phyloP scores from a whole-genome alignment of 208 protist species.

The Leishmania guyanensis region DNA sequence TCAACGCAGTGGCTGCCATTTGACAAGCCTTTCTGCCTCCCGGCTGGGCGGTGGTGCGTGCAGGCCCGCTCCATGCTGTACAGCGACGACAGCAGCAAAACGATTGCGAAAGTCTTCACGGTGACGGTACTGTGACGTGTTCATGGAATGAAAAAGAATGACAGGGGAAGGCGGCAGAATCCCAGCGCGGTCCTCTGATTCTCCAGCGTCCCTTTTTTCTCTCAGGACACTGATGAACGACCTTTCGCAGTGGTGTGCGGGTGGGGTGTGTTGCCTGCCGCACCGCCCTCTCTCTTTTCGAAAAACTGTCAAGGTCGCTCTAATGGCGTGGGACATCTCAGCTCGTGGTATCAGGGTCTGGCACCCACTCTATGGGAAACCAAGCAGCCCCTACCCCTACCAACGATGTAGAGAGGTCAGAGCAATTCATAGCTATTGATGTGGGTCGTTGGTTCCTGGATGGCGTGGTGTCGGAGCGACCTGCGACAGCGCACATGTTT shows the following conservation, averaged over 20 bases:
- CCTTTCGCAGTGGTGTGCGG: neutral
- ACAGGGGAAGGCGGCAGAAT: neutral
- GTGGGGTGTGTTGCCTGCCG: neutral
- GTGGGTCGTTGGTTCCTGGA: no score
- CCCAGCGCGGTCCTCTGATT: neutral
- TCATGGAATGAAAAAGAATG: neutral
- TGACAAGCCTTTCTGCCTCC: constrained; percentile 56
- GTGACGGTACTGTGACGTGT: constrained; percentile 42
- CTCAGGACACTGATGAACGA: neutral
- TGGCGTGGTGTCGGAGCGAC: no score
- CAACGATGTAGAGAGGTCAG: neutral
- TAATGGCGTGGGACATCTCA: neutral
- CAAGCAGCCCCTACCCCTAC: no score
- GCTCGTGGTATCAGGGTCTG: no score
- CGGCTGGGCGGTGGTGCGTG: constrained; percentile 81
- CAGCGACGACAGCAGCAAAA: constrained; percentile 40
- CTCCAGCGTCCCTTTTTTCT: neutral
- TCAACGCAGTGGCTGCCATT: constrained; percentile 62
- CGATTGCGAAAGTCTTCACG: constrained; percentile 67
- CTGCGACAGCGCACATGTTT: no score
- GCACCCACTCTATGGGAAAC: no score
- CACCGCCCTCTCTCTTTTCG: neutral
- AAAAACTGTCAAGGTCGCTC: neutral
- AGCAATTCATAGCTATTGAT: neutral
- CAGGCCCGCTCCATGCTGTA: constrained; percentile 46